Evolutionary conservation across 495 filamentous ascomycete species (phyloP).

Genomic region (Neurospora sp.): DNA sequence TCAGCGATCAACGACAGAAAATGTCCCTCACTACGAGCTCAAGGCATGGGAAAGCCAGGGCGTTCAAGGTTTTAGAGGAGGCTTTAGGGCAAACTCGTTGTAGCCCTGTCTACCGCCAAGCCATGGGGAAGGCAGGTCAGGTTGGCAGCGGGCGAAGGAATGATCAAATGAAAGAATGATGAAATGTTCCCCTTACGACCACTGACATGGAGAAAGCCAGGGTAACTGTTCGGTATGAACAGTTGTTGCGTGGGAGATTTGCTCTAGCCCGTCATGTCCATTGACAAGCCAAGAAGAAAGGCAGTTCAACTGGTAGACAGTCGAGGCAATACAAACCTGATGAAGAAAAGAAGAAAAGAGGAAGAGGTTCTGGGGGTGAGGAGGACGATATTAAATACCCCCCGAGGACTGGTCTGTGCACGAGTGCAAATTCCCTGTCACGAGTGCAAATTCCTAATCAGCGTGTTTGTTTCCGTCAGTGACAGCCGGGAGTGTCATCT

Average conservation of each 20-base stretch:
- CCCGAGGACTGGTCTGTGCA: slow-evolving; percentile 3
- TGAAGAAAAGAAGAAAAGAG: not conserved
- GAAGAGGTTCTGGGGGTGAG: not conserved
- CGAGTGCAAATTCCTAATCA: not conserved
- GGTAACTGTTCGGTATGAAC: not conserved
- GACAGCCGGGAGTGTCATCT: not conserved
- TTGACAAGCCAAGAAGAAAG: not conserved
- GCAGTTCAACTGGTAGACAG: not conserved
- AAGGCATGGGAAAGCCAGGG: not conserved
- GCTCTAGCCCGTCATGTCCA: not conserved
- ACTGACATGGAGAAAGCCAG: not conserved
- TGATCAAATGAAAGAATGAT: not conserved
- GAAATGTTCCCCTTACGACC: not conserved
- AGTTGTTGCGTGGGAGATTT: not conserved
- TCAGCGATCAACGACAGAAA: not conserved
- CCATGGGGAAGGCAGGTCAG: not conserved
- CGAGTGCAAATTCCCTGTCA: slow-evolving; percentile 1
- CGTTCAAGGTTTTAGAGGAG: not conserved
- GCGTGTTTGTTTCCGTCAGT: not conserved
- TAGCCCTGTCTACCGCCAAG: not conserved
- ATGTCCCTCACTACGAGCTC: not conserved
- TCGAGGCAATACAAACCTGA: not conserved
- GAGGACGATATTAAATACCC: not conserved
- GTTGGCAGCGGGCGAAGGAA: not conserved
- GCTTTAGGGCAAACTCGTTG: not conserved